Percentiles rank a stretch among this genome's conserved stretches.
phyloP scores from a whole-genome alignment of 495 filamentous ascomycete species.

The Aspergillus sclerotioniger region DNA sequence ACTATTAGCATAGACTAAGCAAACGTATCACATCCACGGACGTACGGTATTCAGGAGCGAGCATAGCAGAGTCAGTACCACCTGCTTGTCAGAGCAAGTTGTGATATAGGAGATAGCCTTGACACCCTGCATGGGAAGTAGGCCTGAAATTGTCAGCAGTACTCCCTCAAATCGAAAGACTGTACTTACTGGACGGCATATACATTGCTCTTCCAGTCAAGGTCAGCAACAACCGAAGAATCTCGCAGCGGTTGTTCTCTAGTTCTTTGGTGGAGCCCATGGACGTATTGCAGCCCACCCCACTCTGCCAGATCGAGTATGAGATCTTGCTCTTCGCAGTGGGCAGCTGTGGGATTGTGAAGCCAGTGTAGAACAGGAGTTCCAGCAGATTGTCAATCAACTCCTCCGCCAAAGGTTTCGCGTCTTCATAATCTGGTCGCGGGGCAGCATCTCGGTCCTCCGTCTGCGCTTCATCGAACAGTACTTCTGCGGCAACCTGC shows the following conservation, averaged over 20 bases:
- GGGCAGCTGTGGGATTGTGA: slow-evolving; percentile 70
- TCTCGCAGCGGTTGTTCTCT: slow-evolving; percentile 89
- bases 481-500: slow-evolving; percentile 63
- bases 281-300: slow-evolving; percentile 89
- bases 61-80: slow-evolving; percentile 84
- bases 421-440: slow-evolving; percentile 67
- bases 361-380: slow-evolving; percentile 84
- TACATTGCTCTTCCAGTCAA: slow-evolving; percentile 91
- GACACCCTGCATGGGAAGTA: slow-evolving; percentile 81
- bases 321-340: slow-evolving; percentile 77
- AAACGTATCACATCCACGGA: slow-evolving; percentile 8
- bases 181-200: slow-evolving; percentile 68
- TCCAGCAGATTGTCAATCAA: slow-evolving; percentile 89
- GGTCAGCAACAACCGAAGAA: slow-evolving; percentile 81
- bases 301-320: slow-evolving; percentile 96
- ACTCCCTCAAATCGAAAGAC: not conserved
- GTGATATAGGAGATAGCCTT: slow-evolving; percentile 87
- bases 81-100: slow-evolving; percentile 84
- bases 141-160: slow-evolving; percentile 40
- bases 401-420: slow-evolving; percentile 88
- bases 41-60: slow-evolving; percentile 94
- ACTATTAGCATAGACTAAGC: not conserved
- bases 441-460: slow-evolving; percentile 47
- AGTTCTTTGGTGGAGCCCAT: slow-evolving; percentile 85
- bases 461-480: slow-evolving; percentile 74